Conservation (phyloP, 768 basidiomycete genomes). For the Lentinus tigrinus region DNA sequence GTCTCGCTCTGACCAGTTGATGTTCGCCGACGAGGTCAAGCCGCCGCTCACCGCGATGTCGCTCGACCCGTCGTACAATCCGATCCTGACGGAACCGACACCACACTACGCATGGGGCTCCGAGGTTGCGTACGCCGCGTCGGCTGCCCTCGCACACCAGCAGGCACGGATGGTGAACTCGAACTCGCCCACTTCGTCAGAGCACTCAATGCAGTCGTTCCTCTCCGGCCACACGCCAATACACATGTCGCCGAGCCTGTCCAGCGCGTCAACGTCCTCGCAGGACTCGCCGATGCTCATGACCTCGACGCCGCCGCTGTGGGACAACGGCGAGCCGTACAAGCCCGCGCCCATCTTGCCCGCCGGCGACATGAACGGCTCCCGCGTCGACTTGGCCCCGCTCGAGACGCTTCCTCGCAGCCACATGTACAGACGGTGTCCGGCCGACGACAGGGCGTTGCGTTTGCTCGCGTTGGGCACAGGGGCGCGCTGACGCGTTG, state of each 20-base stretch:
- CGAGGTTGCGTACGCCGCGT: constrained; percentile 10
- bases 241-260: constrained; percentile 14
- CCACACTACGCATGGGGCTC: constrained; percentile 9
- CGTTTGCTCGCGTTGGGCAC: constrained; percentile 39
- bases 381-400: constrained; percentile 51
- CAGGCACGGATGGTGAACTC: constrained; percentile 8
- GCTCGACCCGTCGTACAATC: background rate
- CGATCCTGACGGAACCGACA: constrained; percentile 5
- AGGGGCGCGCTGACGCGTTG: constrained; percentile 15
- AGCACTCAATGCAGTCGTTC: constrained; percentile 13
- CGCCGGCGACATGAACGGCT: constrained; percentile 1
- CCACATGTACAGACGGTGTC: constrained; percentile 59
- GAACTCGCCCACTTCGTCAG: constrained; percentile 19
- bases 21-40: constrained; percentile 11
- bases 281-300: constrained; percentile 15
- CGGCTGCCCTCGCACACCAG: constrained; percentile 2
- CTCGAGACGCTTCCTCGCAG: constrained; percentile 51
- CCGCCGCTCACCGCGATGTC: constrained; percentile 5
- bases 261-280: constrained; percentile 17
- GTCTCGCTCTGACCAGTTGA: no score
- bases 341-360: constrained; percentile 15
- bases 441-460: constrained; percentile 60
- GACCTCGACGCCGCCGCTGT: constrained; percentile 16
- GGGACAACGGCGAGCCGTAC: constrained; percentile 21
- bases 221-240: constrained; percentile 5